A percentile compares a stretch with the other conserved stretches of the same genome.
Conservation (phyloP, 768 basidiomycete genomes). For the Panaeolus papilionaceus region DNA sequence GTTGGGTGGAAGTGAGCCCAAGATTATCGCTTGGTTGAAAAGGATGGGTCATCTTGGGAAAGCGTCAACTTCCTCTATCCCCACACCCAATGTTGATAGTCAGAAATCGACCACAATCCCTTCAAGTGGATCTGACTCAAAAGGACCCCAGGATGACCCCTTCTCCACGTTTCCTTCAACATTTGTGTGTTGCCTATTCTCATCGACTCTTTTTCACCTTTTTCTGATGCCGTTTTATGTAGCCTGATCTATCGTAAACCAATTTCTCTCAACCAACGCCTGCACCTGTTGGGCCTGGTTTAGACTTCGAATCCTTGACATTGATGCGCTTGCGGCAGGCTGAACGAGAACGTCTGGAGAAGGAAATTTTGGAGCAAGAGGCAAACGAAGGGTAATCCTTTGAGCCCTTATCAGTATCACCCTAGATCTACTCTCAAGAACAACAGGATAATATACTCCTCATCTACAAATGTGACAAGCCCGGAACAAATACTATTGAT, state of each 20-base stretch:
- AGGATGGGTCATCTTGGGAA: constrained; percentile 68
- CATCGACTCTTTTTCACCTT: background rate
- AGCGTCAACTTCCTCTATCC: constrained; percentile 14
- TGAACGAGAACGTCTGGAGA: constrained; percentile 77
- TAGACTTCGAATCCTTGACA: constrained; percentile 84
- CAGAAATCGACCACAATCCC: constrained; percentile 18
- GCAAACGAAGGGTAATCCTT: constrained; percentile 42
- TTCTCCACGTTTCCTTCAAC: constrained; percentile 72
- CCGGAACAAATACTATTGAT: background rate
- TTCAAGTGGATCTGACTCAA: constrained; percentile 19
- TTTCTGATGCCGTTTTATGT: constrained; percentile 29
- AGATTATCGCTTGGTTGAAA: constrained; percentile 74
- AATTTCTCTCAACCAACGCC: constrained; percentile 24
- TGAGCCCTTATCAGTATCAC: background rate
- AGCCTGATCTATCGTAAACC: constrained; percentile 30
- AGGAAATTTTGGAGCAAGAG: constrained; percentile 78
- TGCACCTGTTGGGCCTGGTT: constrained; percentile 38
- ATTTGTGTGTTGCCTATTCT: constrained; percentile 46
- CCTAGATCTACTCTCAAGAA: background rate
- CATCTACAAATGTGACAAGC: background rate
- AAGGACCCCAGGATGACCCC: constrained; percentile 36
- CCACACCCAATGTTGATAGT: constrained; percentile 9
- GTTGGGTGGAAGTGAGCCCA: constrained; percentile 79
- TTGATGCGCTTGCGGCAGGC: constrained; percentile 84
- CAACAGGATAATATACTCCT: no score